Base-by-base conservation (phyloP, 2,329 filamentous ascomycete genomes). In the Tolypocladium sp. region DNA sequence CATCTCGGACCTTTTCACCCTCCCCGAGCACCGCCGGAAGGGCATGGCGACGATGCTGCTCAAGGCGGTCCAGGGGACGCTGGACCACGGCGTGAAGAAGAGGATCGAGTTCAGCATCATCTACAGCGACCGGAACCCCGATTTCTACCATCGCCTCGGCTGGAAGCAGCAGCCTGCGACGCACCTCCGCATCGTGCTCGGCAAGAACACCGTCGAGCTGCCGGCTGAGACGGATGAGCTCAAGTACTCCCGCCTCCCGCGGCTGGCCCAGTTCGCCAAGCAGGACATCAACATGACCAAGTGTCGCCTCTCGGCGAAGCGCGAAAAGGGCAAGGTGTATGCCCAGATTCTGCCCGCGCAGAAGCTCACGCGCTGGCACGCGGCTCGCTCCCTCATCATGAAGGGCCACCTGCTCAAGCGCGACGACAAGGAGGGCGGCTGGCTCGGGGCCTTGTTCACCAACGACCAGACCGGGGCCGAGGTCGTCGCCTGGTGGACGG, bases 31-130 rank as follows among this genome's bases (percentile, higher is more conserved):
- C 49, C 71, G 73, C 46, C 63, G 64, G 38, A 59, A 65, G 8
- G 73, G 74, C 33, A 70, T 74, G 67, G 74, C 73, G 1, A 69
- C 67, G n/a, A 62, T 63, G 59, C 68, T 76, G 58, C 63, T 76
- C 44, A 64, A 58, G 46, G 63, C 62, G n/a, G 61, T 75, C 2
- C 69, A 71, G 57, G 62, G 71, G 51, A 60, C 60, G n/a, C 69
- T 76, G 62, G 73, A 76, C 59, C 20, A 56, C 41, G 51, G 60
- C n/a, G 40, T 37, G 13, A 55, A 55, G 22, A 30, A 17, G 27
- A 65, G 67, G n/a, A 64, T 69, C 59, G 69, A 67, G 42, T 72
- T 69, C 61, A 74, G 71, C 54, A 65, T 71, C 13, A 61, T 76
- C 35, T 75, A 71, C 64, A 74, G 71, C 62, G 70, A 70, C 55